Base-by-base conservation (phyloP, 306 rosid genomes). In the Pyrus communis region DNA sequence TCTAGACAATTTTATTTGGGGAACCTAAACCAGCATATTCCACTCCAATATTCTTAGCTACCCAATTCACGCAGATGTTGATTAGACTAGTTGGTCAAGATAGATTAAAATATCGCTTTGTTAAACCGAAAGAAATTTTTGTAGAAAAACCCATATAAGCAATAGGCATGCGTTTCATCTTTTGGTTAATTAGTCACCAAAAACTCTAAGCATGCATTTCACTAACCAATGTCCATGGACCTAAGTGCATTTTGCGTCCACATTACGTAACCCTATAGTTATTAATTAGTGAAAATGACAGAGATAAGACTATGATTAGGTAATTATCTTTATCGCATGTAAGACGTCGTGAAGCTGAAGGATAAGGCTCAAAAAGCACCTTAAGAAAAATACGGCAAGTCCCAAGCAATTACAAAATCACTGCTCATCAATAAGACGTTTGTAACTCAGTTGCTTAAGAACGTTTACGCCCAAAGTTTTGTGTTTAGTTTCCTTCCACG, bases 21-120 rank as follows among this genome's bases (percentile, higher is more conserved):
- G 75, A 22, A 15, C 27, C 59, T 38, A 74, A 25, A 67, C 12
- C 27, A 42, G 77, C 80, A 74, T 40, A 70, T 31, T 70, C 77
- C 38, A 62, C 61, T 25, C 21, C 66, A 51, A 17, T 51, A 51
- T 51, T 51, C 21, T 12, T 2, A 25, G 18, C 18, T 11, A 60
- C 65, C 10, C 31, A 25, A 60, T 21, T n/a, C 14, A 22, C 0
- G 0, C 0, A 17, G 9, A 51, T 0, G 3, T 51, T 51, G 9
- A 15, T 51, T 0, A 15, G 3, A 49, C 19, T 14, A 15, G 19
- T 49, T 14, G 7, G 19, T 15, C 42, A 38, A 38, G 42, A 7
- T 10, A 38, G 1, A 38, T 38, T 7, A 38, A 38, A 7, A 38
- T 38, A 38, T 38, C 42, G 42, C 9, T 49, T 14, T 49, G 54